Conservation (phyloP, 2,329 filamentous ascomycete species). For the Blastomyces gilchristii region DNA sequence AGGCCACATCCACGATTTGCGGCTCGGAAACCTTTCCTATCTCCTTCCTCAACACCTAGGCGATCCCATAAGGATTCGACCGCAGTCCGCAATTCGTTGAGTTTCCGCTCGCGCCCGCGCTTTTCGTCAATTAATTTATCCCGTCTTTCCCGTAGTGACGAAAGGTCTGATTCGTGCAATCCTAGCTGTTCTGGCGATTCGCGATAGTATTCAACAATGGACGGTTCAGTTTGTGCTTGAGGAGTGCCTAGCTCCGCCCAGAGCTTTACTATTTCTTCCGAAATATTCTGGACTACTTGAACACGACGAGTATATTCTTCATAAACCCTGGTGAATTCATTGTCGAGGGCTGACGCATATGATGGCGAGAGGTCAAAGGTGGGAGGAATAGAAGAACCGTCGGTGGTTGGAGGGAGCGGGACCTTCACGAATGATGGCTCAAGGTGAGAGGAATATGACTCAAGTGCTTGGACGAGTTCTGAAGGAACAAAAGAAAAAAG, state of each 20-base stretch:
- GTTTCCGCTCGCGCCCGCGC: slow-evolving; percentile 63
- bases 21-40: slow-evolving; percentile 76
- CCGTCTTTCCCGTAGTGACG: slow-evolving; percentile 58
- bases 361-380: slow-evolving; percentile 85
- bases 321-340: slow-evolving; percentile 88
- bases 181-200: slow-evolving; percentile 90
- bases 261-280: slow-evolving; percentile 80
- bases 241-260: slow-evolving; percentile 95
- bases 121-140: slow-evolving; percentile 86
- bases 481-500: background rate
- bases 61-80: slow-evolving; percentile 89
- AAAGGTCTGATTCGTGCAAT: slow-evolving; percentile 76
- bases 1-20: slow-evolving; percentile 84
- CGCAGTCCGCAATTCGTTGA: slow-evolving; percentile 62
- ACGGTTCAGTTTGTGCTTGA: slow-evolving; percentile 78
- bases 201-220: slow-evolving; percentile 80
- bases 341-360: slow-evolving; percentile 77
- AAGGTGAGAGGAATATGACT: slow-evolving; percentile 93
- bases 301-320: slow-evolving; percentile 88
- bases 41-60: slow-evolving; percentile 68
- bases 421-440: slow-evolving; percentile 81
- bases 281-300: slow-evolving; percentile 59
- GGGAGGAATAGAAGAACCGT: slow-evolving; percentile 64
- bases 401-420: slow-evolving; percentile 69
- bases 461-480: slow-evolving; percentile 88